Base-by-base conservation (phyloP, 2,329 filamentous ascomycete species). In the Neurospora crassa region DNA sequence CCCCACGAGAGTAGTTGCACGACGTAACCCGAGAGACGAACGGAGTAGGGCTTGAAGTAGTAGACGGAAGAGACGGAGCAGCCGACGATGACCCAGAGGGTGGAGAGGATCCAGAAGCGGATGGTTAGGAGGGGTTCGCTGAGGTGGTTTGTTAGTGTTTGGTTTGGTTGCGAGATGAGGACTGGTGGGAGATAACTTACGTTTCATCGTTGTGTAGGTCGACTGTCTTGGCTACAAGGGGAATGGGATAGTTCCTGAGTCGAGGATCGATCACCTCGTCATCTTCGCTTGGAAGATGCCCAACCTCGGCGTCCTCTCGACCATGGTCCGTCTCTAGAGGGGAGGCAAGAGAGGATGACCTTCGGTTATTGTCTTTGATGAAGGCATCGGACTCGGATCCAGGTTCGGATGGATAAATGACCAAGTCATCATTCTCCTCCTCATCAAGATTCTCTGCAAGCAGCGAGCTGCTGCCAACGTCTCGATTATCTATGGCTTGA, bases 181-280 rank as follows among this genome's bases (percentile, higher is more conserved):
- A 43, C 2, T 3, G 16, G 3, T 3, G 2, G 6, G 1, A n/a
- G 2, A 11, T 37, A 12, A 40, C 43, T 45, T 45, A 45, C 43
- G 18, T 11, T 2, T 45, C 43, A 8, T 80, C 76, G 68, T 79
- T 79, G 71, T 79, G 76, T 18, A 79, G 70, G 68, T 78, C 76
- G 34, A 79, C 78, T 3, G 77, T 79, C 68, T 78, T 79, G 34
- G 78, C 78, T n/a, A 79, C 78, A 1, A 79, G 74, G 37, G 77
- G 76, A 5, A 78, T 74, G 2, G 77, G 77, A 37, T 79, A 79
- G 73, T 79, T 72, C 67, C 76, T 77, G 1, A 79, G 74, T 40
- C 77, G 76, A 63, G 78, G 76, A 67, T 79, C 78, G 59, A 79
- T 79, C n/a, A 77, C 71, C 42, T 76, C 76, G 34, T 79, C 78